Evolutionary conservation across 225 moss, liverwort and hornwort species (phyloP), one percentile per base, ranked within the genome.

Genomic region (Asterella californica): DNA sequence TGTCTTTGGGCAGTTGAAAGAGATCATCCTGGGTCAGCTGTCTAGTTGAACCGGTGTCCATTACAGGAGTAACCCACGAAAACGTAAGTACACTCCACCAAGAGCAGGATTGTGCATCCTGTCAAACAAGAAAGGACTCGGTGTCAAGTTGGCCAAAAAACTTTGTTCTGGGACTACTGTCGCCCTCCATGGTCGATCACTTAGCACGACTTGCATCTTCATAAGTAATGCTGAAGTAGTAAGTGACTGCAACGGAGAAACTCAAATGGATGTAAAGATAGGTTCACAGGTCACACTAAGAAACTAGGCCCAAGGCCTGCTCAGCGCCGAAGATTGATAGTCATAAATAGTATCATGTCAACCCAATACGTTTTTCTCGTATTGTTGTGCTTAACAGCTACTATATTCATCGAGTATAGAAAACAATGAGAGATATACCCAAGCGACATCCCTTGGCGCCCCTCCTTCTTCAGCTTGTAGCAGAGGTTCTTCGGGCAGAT

Each of bases 21-120:
- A 97, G 83, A 83, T 97, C 94, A 70, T 81, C 78, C 53, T 85
- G 84, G 50, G 87, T 86, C 53, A 97, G 89, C 82, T 91, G 94
- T 75, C 92, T 82, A 74, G 89, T 86, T 52, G 90, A 83, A 67
- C 97, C 97, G 61, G 81, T 78, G 45, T 91, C 85, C 83, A 97
- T 84, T 25, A 97, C 83, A 29, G 97, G 93, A 61, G 88, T 91
- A 12, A 97, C 94, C 97, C 97, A 97, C 50, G 88, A 88, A 82
- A 97, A 94, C 48, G 94, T 92, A 82, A 91, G 74, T 32, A 47
- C 42, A 76, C 86, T 88, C 90, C 90, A 88, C 87, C 83, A 84
- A 47, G 86, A 88, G 33, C 25, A 79, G 63, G 74, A 49, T 21
- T 48, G 36, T 64, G 65, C 79, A 46, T 84, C 79, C 86, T 86